A percentile compares a stretch with the other conserved stretches of the same genome.
phyloP scores from a whole-genome alignment of 2,329 filamentous ascomycete genomes.

The Chaetomium olivaceum region DNA sequence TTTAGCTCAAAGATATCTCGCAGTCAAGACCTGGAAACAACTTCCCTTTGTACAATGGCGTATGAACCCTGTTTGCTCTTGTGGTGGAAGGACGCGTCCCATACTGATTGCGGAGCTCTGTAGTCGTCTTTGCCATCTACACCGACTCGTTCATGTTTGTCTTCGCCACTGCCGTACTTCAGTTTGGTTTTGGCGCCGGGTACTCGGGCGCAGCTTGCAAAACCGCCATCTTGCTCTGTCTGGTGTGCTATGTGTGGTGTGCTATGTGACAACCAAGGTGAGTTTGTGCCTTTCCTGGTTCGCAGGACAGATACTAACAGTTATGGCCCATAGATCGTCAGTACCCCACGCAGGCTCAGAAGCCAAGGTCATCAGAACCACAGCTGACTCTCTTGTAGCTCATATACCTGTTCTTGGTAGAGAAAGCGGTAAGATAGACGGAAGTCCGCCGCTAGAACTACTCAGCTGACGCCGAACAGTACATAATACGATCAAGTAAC shows the following conservation, averaged over 20 bases:
- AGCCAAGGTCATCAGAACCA: too few species aligned
- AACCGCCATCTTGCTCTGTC: conserved; percentile 60
- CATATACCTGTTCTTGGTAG: conserved; percentile 66
- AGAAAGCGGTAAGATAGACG: conserved; percentile 55
- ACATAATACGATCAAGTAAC: conserved; percentile 57
- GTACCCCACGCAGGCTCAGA: conserved; percentile 15
- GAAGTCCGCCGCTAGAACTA: not conserved
- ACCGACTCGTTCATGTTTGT: conserved; percentile 62
- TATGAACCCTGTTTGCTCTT: conserved; percentile 11
- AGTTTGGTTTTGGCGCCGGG: conserved; percentile 59
- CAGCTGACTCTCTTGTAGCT: conserved; percentile 41
- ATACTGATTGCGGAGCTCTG: not conserved
- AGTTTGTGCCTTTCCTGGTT: not conserved
- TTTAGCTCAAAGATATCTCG: conserved; percentile 30
- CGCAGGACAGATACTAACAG: conserved; percentile 16
- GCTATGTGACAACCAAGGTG: conserved; percentile 65
- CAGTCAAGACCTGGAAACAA: conserved; percentile 28
- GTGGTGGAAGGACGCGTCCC: not conserved
- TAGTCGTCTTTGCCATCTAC: conserved; percentile 63
- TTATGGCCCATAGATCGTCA: conserved; percentile 36
- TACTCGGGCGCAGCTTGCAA: conserved; percentile 53
- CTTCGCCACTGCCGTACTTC: conserved; percentile 56
- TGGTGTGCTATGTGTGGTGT: conserved; percentile 62
- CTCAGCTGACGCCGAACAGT: conserved; percentile 40
- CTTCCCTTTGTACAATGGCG: conserved; percentile 32